These are phyloP conservation scores for Globisporangium emineosum DNA, from an alignment of 352 stramenopile genomes.

Conservation along the genomic window DNA sequence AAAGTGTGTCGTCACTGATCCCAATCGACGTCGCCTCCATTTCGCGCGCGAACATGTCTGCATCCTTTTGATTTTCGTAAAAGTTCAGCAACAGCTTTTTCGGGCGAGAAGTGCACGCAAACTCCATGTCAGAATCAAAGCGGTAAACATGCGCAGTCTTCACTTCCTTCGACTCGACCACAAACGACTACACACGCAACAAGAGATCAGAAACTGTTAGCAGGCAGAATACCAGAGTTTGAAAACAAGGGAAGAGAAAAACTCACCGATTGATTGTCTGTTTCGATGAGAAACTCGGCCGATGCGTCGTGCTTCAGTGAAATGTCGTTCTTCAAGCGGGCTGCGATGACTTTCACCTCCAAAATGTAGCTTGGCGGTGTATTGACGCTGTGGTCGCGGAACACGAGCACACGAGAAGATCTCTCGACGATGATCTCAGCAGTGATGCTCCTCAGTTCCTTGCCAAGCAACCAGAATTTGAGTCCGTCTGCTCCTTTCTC, in stretches of 20 bases:
- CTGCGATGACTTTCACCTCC: constrained; percentile 83
- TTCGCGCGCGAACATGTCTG: constrained; percentile 22
- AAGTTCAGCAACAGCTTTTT: constrained; percentile 70
- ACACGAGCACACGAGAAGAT: constrained; percentile 78
- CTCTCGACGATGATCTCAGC: constrained; percentile 77
- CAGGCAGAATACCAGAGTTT: not conserved
- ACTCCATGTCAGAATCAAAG: constrained; percentile 77
- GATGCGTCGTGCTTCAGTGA: constrained; percentile 52
- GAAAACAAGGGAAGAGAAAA: not conserved
- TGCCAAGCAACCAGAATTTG: constrained; percentile 68
- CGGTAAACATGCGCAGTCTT: constrained; percentile 81
- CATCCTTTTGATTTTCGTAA: constrained; percentile 50
- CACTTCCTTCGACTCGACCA: constrained; percentile 64
- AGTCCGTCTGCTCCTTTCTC: constrained; percentile 71
- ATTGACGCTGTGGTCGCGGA: constrained; percentile 61
- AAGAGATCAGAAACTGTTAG: not conserved
- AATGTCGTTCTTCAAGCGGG: constrained; percentile 61
- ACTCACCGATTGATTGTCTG: constrained; percentile 60
- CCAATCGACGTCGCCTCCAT: constrained; percentile 45
- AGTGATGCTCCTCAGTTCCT: constrained; percentile 58
- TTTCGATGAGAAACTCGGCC: constrained; percentile 60
- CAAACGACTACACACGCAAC: constrained; percentile 24
- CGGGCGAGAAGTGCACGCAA: constrained; percentile 58
- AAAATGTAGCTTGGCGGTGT: constrained; percentile 64
- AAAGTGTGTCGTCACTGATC: constrained; percentile 55